Conservation (phyloP, 768 basidiomycete species). For the Amanita phalloides region DNA sequence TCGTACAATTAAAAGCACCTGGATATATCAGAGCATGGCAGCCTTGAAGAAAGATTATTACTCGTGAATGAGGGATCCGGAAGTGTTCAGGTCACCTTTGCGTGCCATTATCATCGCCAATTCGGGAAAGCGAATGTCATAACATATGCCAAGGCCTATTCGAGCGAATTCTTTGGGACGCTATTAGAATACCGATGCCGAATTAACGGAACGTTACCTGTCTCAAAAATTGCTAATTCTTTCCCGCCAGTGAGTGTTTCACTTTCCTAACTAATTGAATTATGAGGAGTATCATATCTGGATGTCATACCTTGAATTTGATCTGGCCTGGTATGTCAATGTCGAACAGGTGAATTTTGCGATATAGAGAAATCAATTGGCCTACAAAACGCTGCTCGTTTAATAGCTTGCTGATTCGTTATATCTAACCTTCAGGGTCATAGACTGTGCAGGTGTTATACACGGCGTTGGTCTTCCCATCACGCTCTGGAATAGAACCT, state of each 20-base stretch:
- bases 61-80: background rate
- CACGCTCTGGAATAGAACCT: constrained; percentile 93
- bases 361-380: constrained; percentile 76
- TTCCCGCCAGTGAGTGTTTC: constrained; percentile 76
- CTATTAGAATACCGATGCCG: background rate
- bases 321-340: constrained; percentile 94
- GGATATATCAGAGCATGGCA: constrained; percentile 89
- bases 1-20: constrained; percentile 90
- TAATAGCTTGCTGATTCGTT: background rate
- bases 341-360: constrained; percentile 96
- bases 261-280: constrained; percentile 52
- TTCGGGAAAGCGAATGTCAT: constrained; percentile 93
- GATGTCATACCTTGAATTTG: constrained; percentile 58
- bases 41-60: constrained; percentile 29
- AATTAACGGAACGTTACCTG: constrained; percentile 37
- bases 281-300: background rate
- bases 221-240: constrained; percentile 72
- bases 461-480: constrained; percentile 46
- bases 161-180: constrained; percentile 76
- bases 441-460: constrained; percentile 95
- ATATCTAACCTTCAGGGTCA: constrained; percentile 53
- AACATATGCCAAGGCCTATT: constrained; percentile 93
- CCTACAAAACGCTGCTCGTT: constrained; percentile 31
- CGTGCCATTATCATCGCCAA: constrained; percentile 86
- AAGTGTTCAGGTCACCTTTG: constrained; percentile 35